Conservation (phyloP, 2,329 filamentous ascomycete species). For the Phaeoacremonium minimum region DNA sequence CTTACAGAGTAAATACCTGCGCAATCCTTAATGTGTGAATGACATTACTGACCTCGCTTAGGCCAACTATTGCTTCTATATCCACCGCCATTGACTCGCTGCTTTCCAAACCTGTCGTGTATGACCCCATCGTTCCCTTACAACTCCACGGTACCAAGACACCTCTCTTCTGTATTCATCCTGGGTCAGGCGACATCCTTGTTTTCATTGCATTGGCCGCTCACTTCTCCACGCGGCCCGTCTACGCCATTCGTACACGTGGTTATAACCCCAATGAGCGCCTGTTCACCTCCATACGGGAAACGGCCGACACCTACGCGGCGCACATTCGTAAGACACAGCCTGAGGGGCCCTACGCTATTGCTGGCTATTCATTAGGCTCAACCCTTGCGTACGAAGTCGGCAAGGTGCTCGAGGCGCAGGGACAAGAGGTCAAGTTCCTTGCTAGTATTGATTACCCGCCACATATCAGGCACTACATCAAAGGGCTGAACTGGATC, state of each 20-base stretch:
- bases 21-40: too few relatives aligned
- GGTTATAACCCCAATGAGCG: slow-evolving; percentile 34
- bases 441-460: slow-evolving; percentile 41
- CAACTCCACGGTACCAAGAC: slow-evolving; percentile 21
- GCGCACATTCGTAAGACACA: slow-evolving; percentile 33
- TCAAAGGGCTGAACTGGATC: slow-evolving; percentile 32
- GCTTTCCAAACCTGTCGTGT: too few relatives aligned
- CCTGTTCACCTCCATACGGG: slow-evolving; percentile 29
- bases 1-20: too few relatives aligned
- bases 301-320: slow-evolving; percentile 34
- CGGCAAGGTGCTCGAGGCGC: slow-evolving; percentile 35
- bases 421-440: slow-evolving; percentile 34
- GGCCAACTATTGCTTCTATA: too few relatives aligned
- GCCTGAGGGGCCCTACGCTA: slow-evolving; percentile 43
- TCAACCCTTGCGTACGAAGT: slow-evolving; percentile 45
- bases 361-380: slow-evolving; percentile 49
- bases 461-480: slow-evolving; percentile 38
- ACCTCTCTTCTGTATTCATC: slow-evolving; percentile 35
- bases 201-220: slow-evolving; percentile 31
- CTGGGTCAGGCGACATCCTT: slow-evolving; percentile 35
- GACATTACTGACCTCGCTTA: too few relatives aligned
- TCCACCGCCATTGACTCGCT: too few relatives aligned
- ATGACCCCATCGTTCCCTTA: slow-evolving; percentile 31
- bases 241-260: slow-evolving; percentile 40
- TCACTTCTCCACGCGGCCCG: slow-evolving; percentile 31